Evolutionary conservation across 768 basidiomycete genomes (phyloP), one percentile per base, ranked within the genome.

Genomic region (Boletus reticulatus): DNA sequence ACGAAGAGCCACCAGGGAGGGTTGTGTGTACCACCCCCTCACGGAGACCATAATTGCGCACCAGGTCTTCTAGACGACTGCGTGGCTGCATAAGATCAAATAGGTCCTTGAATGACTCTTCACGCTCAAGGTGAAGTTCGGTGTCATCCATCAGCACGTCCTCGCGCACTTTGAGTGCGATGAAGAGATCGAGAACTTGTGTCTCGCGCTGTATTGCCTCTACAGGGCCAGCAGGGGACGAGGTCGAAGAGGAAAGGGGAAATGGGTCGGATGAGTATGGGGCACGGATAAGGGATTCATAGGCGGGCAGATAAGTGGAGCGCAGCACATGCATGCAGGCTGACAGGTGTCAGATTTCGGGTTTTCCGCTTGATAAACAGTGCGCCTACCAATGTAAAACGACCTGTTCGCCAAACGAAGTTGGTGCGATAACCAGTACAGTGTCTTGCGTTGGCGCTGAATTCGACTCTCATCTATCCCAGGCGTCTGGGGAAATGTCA

Each of bases 321-420:
- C 92, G 82, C 5, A 94, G 78, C 57, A 92, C 80, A 61, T 92
- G 84, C 89, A 91, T 92, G 71, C 81, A 89, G 13, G 89, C 87
- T 85, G 19, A 34, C 1, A 19, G 43, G 31, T 8, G 50, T 57
- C 36, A 62, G 57, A 29, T 39, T 37, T 8, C 27, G 3, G 43
- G 16, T 41, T 6, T 11, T 48, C 36, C n/a, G 4, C 48, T 3
- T 9, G 37, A 49, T 36, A 36, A 9, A 2, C 16, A 32, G 17
- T 9, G 22, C 2, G 20, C 29, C 53, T 31, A 84, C 85, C 85
- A n/a, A 85, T 77, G 68, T 89, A 92, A 52, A 91, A 73, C 5
- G 81, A 72, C 6, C 80, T 79, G 63, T 83, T 84, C 42, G 89
- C 88, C 36, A 86, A 75, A 36, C 91, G 75, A 38, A 93, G 77